These are phyloP conservation scores for Hypsizygus marmoreus DNA, from an alignment of 768 basidiomycete genomes.

Conservation along the genomic window DNA sequence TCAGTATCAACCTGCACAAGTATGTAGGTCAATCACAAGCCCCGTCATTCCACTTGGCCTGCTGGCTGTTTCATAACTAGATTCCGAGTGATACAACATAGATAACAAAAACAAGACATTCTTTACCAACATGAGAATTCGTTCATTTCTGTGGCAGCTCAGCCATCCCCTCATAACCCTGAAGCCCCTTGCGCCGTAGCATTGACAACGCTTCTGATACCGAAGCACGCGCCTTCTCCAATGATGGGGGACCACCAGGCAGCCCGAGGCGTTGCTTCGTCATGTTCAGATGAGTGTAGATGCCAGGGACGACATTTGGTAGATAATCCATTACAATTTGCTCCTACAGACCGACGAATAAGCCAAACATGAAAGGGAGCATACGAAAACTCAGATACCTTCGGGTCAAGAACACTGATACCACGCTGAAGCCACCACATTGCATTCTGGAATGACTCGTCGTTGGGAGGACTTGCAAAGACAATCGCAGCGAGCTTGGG, in stretches of 20 bases:
- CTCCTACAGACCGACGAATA: constrained; percentile 46
- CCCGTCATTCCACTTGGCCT: too few relatives aligned
- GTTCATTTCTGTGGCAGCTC: constrained; percentile 17
- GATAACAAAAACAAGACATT: neutral
- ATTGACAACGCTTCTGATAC: constrained; percentile 78
- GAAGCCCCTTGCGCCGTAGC: constrained; percentile 50
- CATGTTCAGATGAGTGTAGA: constrained; percentile 73
- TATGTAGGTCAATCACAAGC: too few relatives aligned
- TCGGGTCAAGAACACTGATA: constrained; percentile 68
- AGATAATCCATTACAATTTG: constrained; percentile 82
- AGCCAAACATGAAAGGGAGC: constrained; percentile 4
- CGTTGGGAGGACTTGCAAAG: constrained; percentile 73
- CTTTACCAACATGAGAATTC: neutral
- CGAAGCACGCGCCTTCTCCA: constrained; percentile 63
- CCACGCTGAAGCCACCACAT: constrained; percentile 89
- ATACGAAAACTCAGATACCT: constrained; percentile 42
- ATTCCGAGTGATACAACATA: too few relatives aligned
- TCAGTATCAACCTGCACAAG: too few relatives aligned
- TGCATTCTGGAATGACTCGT: constrained; percentile 79
- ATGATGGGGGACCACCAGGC: constrained; percentile 66
- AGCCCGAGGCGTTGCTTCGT: constrained; percentile 80
- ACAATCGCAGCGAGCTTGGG: constrained; percentile 72
- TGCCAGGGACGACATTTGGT: constrained; percentile 77
- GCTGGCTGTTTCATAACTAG: too few relatives aligned
- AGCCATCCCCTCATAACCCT: constrained; percentile 21